Evolutionary conservation across 495 filamentous ascomycete genomes (phyloP), one percentile per base, ranked within the genome.

Genomic region (Annulohypoxylon stygium): DNA sequence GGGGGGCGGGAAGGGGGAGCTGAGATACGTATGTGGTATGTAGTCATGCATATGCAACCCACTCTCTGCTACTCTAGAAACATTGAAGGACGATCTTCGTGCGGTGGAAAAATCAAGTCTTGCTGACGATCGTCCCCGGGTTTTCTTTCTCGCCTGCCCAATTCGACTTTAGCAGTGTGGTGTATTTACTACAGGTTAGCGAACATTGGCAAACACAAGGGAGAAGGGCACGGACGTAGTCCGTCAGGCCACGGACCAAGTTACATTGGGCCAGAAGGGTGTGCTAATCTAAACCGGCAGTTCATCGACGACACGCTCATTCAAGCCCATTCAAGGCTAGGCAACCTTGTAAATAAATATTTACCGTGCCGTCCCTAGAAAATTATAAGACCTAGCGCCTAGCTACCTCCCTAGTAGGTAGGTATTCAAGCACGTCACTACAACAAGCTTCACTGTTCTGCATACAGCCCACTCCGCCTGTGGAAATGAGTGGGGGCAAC

Each of bases 381-480:
- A 23, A 23, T 23, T 23, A 23, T 23, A 23, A 23, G 20, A 23
- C 20, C 20, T 23, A 23, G 20, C 20, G 20, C 20, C 20, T 23
- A 23, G 20, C 20, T 23, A 23, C 20, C 20, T 23, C 20, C 20
- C 20, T 23, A 23, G 20, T 23, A 23, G 5, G 30, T n/a, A 7
- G 20, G 30, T 70, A 60, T 65, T 54, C 69, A 51, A 62, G 47
- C 69, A 71, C 63, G 69, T 71, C 69, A 71, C 69, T 58, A 12
- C n/a, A 39, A 65, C 36, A 48, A 61, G 11, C 16, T 53, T 53
- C 16, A 30, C 5, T 62, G 23, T 50, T n/a, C 33, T 47, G 33
- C 41, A 36, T 45, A 58, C 61, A 10, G 33, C 30, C 18, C 53
- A 33, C 33, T 16, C 50, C 20, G 25, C 63, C 25, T 23, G 57